A percentile compares a stretch with the other conserved stretches of the same genome.
Evolutionary conservation across 73 alveolate species (phyloP).

Genomic region (Blepharisma japonicum): DNA sequence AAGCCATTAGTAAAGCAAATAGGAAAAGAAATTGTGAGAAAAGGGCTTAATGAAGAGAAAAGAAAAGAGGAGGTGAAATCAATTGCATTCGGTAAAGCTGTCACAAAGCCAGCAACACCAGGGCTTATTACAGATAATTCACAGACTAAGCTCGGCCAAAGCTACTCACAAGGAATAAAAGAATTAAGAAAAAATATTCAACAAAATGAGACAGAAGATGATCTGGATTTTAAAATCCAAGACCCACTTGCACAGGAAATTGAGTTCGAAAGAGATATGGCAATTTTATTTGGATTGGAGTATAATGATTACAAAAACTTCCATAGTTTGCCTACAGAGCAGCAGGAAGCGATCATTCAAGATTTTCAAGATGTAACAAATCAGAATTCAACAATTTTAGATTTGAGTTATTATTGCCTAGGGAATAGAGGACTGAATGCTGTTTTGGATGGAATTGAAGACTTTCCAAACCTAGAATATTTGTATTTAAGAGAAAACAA

Average conservation of each 20-base stretch:
- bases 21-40: too few relatives aligned
- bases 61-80: neutral
- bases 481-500: slow-evolving; percentile 10
- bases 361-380: neutral
- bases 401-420: neutral
- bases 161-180: slow-evolving; percentile 17
- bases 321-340: slow-evolving; percentile 2
- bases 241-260: slow-evolving; percentile 21
- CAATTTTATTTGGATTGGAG: neutral
- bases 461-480: slow-evolving; percentile 20
- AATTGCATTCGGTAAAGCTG: slow-evolving; percentile 5
- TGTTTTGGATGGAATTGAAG: slow-evolving; percentile 18
- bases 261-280: slow-evolving; percentile 12
- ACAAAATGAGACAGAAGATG: neutral
- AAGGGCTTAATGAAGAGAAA: too few relatives aligned
- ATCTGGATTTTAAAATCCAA: neutral
- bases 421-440: slow-evolving; percentile 30
- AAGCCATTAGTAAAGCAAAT: too few relatives aligned
- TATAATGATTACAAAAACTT: neutral
- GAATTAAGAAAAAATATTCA: neutral
- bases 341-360: slow-evolving; percentile 18
- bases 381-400: slow-evolving; percentile 5
- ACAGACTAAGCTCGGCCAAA: neutral
- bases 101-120: slow-evolving; percentile 1
- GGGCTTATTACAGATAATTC: neutral